Evolutionary conservation across 768 basidiomycete species (phyloP).

Genomic region (Pleurotus cornucopiae): DNA sequence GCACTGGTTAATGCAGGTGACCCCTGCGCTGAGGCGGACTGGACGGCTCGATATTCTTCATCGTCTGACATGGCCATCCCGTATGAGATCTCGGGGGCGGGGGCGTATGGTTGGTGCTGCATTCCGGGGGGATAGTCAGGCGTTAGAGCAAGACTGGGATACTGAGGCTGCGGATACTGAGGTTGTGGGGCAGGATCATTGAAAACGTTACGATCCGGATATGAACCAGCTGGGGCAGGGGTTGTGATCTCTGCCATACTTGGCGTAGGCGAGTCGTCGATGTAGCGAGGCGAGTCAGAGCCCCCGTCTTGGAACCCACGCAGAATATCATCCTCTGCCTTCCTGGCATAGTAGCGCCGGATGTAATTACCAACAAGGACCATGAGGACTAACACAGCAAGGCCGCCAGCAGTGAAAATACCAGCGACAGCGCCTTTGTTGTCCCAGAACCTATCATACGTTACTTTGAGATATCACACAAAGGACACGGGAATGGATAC

Average conservation of each 20-base stretch:
- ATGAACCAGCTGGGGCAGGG: conserved; percentile 7
- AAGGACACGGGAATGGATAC: not conserved
- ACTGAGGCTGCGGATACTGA: not conserved
- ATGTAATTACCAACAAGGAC: conserved; percentile 12
- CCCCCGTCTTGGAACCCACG: conserved; percentile 1
- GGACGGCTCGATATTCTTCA: not conserved
- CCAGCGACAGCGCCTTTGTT: conserved; percentile 44
- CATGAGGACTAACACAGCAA: conserved; percentile 28
- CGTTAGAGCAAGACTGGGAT: not conserved
- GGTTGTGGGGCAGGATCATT: not conserved
- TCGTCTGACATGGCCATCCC: conserved; percentile 7
- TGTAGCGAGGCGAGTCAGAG: not conserved
- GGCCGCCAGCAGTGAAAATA: conserved; percentile 36
- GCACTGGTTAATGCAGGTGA: not conserved
- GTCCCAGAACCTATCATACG: conserved; percentile 35
- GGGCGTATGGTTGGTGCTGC: conserved; percentile 1
- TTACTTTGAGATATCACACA: not conserved
- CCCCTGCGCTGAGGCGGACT: too few relatives aligned
- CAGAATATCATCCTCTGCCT: not conserved
- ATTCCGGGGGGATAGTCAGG: not conserved
- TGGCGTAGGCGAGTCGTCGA: not conserved
- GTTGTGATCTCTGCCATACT: conserved; percentile 6
- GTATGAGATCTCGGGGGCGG: conserved; percentile 4
- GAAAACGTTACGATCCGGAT: conserved; percentile 12
- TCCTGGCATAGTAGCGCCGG: conserved; percentile 1